phyloP scores from a whole-genome alignment of 2,329 filamentous ascomycete species.

The Colletotrichum karsti region DNA sequence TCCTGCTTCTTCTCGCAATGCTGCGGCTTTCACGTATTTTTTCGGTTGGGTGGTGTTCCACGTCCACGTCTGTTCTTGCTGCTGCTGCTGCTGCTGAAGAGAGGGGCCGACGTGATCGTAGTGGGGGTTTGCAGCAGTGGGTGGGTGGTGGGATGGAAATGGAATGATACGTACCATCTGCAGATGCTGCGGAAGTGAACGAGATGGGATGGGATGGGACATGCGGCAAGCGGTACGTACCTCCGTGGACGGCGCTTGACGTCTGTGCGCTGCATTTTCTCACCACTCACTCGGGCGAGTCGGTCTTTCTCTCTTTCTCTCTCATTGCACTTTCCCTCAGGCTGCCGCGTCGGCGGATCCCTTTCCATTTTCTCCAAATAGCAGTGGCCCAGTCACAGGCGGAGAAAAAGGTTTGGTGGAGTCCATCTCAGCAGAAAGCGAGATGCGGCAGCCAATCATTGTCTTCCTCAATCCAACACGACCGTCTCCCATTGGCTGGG shows the following conservation, averaged over 20 bases:
- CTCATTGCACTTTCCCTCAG: not conserved
- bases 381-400: not conserved
- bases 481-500: slow-evolving; percentile 5
- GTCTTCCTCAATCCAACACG: not conserved
- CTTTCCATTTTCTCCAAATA: no score
- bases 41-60: not conserved
- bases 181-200: slow-evolving; percentile 6
- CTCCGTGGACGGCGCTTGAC: slow-evolving; percentile 21
- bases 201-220: slow-evolving; percentile 22
- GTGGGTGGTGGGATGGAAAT: slow-evolving; percentile 16
- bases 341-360: not conserved
- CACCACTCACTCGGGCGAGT: slow-evolving; percentile 13
- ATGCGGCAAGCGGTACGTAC: not conserved
- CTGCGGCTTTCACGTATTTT: not conserved
- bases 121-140: slow-evolving; percentile 27
- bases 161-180: slow-evolving; percentile 13
- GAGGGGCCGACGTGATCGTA: slow-evolving; percentile 12
- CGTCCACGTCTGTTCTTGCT: no score
- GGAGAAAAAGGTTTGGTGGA: not conserved
- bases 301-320: slow-evolving; percentile 22
- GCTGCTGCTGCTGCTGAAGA: not conserved
- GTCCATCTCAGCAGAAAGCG: not conserved
- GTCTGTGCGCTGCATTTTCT: slow-evolving; percentile 17
- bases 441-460: slow-evolving; percentile 8
- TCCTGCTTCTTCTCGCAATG: not conserved